These are phyloP conservation scores for Mimosa pudica DNA, from an alignment of 306 rosid species.

Conservation along the genomic window DNA sequence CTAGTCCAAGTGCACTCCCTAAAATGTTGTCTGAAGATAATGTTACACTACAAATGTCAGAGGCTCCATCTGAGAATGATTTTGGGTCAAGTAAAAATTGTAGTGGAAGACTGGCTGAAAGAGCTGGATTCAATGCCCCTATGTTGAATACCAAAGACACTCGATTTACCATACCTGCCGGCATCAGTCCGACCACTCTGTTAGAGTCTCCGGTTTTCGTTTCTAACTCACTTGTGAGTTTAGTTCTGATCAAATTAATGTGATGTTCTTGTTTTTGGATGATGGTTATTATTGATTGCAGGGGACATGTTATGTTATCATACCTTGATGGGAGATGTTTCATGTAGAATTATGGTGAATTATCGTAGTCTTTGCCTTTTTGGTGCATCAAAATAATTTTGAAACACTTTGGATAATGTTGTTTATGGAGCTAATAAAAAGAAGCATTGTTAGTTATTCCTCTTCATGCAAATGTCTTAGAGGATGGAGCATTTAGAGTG, in stretches of 20 bases:
- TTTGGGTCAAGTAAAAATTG: slow-evolving; percentile 64
- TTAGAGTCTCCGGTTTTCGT: slow-evolving; percentile 94
- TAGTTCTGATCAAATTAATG: neutral
- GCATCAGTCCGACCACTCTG: slow-evolving; percentile 94
- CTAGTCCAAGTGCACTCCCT: slow-evolving; percentile 74
- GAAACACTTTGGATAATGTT: slow-evolving; percentile 6
- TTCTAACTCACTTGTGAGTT: slow-evolving; percentile 78
- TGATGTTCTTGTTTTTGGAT: slow-evolving; percentile 8
- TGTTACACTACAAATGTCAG: slow-evolving; percentile 49
- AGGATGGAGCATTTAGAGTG: neutral
- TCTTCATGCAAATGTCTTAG: neutral
- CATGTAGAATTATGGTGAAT: slow-evolving; percentile 19
- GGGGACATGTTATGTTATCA: neutral
- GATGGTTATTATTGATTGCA: neutral
- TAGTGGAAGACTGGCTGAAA: slow-evolving; percentile 83
- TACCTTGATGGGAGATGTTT: slow-evolving; percentile 18
- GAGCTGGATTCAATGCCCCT: slow-evolving; percentile 97
- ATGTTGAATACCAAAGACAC: slow-evolving; percentile 86
- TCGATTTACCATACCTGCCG: slow-evolving; percentile 85
- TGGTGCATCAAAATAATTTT: neutral
- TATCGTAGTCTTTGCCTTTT: neutral
- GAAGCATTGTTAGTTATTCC: neutral
- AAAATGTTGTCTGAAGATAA: slow-evolving; percentile 64
- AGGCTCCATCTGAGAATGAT: slow-evolving; percentile 48
- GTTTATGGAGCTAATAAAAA: neutral